Percentiles rank a stretch among this genome's conserved stretches.
Conservation (phyloP, 2,329 filamentous ascomycete genomes). For the Dactylellina drechsleri region DNA sequence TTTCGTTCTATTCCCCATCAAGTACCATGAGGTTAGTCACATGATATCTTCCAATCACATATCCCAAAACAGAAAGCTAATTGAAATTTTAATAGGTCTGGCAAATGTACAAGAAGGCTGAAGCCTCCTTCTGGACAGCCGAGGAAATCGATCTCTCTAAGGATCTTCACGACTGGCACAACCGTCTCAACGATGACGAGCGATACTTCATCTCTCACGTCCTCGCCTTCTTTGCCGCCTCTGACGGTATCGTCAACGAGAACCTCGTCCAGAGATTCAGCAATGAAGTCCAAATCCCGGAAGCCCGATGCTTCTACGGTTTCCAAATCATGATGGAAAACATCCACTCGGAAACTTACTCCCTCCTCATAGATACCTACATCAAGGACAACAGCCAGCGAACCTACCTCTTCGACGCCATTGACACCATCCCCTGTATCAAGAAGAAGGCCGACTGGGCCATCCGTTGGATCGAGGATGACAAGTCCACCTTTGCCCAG, state of each 20-base stretch:
- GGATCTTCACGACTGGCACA: conserved; percentile 99
- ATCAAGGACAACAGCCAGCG: conserved; percentile 97
- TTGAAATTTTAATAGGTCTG: conserved; percentile 76
- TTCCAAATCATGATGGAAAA: conserved; percentile 99
- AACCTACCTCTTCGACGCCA: conserved; percentile 95
- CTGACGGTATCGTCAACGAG: conserved; percentile 99
- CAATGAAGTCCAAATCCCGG: conserved; percentile 93
- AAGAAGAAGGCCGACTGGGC: conserved; percentile 99
- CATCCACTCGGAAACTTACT: conserved; percentile 99
- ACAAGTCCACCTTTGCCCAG: conserved; percentile 92
- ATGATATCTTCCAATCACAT: conserved; percentile 30
- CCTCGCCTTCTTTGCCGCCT: conserved; percentile 98
- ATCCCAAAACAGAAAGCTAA: conserved; percentile 43
- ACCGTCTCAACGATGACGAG: conserved; percentile 94
- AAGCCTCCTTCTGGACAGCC: conserved; percentile 99
- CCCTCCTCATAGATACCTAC: conserved; percentile 97
- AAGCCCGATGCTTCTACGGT: conserved; percentile 99
- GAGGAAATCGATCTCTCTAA: conserved; percentile 99
- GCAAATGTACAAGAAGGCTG: conserved; percentile 99
- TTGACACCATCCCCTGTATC: conserved; percentile 98
- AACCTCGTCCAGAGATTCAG: conserved; percentile 99
- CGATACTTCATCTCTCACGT: conserved; percentile 98
- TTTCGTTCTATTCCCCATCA: conserved; percentile 98
- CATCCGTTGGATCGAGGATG: conserved; percentile 91
- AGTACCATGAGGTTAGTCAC: conserved; percentile 92